Conservation (phyloP, 2,329 filamentous ascomycete genomes). For the Rachicladosporium sp. region DNA sequence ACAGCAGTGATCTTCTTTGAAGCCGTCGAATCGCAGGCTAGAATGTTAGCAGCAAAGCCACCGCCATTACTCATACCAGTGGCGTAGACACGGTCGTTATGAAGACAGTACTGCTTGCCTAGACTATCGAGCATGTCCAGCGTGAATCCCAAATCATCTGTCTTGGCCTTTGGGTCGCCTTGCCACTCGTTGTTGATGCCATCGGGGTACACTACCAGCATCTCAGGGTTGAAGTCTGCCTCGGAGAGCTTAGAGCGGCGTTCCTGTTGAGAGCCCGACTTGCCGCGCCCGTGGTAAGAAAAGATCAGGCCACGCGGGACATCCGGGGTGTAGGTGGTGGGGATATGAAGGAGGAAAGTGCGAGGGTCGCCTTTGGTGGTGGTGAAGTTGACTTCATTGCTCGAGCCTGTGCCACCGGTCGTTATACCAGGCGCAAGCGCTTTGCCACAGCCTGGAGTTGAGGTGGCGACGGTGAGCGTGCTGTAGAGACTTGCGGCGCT, state of each 20-base stretch:
- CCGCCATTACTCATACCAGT: constrained; percentile 42
- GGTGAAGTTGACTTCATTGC: constrained; percentile 13
- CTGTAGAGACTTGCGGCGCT: too few species aligned
- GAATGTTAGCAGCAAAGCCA: constrained; percentile 29
- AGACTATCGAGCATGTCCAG: constrained; percentile 28
- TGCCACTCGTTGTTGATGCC: constrained; percentile 28
- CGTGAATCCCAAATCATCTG: constrained; percentile 32
- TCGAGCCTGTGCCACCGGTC: constrained; percentile 12
- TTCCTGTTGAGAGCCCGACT: constrained; percentile 27
- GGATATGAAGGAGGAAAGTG: constrained; percentile 29
- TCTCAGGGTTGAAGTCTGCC: constrained; percentile 30
- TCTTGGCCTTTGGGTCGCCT: constrained; percentile 32
- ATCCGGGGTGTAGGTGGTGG: constrained; percentile 27
- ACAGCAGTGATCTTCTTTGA: constrained; percentile 36
- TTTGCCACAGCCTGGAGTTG: constrained; percentile 15
- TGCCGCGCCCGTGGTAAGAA: constrained; percentile 34
- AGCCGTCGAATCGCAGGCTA: constrained; percentile 31
- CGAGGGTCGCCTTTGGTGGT: constrained; percentile 15
- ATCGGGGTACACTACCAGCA: constrained; percentile 35
- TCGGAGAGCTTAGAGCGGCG: constrained; percentile 35
- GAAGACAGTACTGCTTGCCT: constrained; percentile 29
- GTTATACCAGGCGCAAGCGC: constrained; percentile 10
- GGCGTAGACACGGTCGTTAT: constrained; percentile 29
- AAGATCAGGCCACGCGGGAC: constrained; percentile 31
- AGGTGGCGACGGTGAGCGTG: background rate